phyloP scores from a whole-genome alignment of 2,329 filamentous ascomycete genomes.

The Cladophialophora bantiana region DNA sequence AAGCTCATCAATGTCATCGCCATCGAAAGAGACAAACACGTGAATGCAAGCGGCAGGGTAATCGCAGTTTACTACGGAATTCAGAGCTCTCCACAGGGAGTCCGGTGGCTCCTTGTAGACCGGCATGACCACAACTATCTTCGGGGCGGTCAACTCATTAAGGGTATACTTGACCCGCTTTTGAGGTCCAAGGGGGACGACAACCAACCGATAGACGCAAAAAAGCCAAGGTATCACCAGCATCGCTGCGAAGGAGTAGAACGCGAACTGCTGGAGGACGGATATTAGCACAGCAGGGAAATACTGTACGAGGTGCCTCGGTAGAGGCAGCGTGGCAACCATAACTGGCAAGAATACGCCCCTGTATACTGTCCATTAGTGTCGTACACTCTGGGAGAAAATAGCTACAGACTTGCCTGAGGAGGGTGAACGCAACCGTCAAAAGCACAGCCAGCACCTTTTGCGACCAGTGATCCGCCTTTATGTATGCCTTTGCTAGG shows the following conservation, averaged over 20 bases:
- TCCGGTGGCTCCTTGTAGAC: conserved; percentile 92
- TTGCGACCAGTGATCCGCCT: conserved; percentile 88
- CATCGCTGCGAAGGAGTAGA: conserved; percentile 87
- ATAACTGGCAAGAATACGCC: conserved; percentile 90
- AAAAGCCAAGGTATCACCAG: conserved; percentile 90
- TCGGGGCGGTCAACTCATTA: conserved; percentile 85
- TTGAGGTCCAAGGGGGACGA: conserved; percentile 80
- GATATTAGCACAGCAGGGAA: conserved; percentile 74
- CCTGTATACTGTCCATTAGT: conserved; percentile 53
- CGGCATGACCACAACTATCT: conserved; percentile 95
- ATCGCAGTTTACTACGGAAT: conserved; percentile 92
- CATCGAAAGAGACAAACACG: conserved; percentile 94
- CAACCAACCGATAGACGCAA: conserved; percentile 90
- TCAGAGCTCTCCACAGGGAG: conserved; percentile 81
- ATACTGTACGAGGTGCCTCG: conserved; percentile 71
- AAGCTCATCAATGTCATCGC: conserved; percentile 84
- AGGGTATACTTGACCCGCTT: conserved; percentile 84
- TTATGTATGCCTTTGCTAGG: conserved; percentile 82
- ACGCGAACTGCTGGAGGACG: conserved; percentile 90
- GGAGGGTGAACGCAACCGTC: conserved; percentile 72
- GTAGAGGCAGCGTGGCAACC: conserved; percentile 88
- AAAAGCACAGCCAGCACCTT: conserved; percentile 78
- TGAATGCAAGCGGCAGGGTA: conserved; percentile 93
- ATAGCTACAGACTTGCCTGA: conserved; percentile 66
- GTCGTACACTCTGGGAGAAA: not conserved